Evolutionary conservation across 768 basidiomycete species (phyloP).

Genomic region (Tulasnella calospora): DNA sequence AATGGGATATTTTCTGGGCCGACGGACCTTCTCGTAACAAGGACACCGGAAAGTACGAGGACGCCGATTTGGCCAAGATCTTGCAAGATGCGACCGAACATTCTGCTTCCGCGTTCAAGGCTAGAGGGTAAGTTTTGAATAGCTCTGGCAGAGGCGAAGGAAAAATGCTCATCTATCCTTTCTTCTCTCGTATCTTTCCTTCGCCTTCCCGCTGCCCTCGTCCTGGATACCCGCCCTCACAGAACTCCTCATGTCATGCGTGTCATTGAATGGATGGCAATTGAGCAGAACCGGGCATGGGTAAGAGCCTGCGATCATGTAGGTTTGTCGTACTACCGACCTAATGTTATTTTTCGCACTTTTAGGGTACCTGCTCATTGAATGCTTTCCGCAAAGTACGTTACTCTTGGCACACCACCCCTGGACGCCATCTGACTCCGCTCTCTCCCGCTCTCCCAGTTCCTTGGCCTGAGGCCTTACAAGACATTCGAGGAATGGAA

Average conservation of each 20-base stretch:
- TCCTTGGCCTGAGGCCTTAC: constrained; percentile 28
- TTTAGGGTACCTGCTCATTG: constrained; percentile 44
- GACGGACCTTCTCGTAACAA: background rate
- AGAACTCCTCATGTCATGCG: constrained; percentile 27
- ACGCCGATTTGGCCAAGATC: constrained; percentile 25
- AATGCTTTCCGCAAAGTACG: constrained; percentile 12
- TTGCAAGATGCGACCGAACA: constrained; percentile 26
- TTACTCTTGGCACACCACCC: background rate
- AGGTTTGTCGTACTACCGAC: background rate
- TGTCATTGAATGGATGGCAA: constrained; percentile 28
- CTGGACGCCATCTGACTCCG: background rate
- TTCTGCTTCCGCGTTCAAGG: constrained; percentile 27
- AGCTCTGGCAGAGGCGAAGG: background rate
- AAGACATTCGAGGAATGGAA: constrained; percentile 29
- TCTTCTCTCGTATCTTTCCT: no score
- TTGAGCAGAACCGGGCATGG: constrained; percentile 27
- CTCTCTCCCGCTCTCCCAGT: background rate
- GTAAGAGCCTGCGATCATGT: background rate
- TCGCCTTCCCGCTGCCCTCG: no score
- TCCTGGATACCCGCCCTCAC: no score
- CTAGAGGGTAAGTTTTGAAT: constrained; percentile 18
- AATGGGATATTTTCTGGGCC: background rate
- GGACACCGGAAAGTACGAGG: constrained; percentile 16
- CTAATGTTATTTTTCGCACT: background rate
- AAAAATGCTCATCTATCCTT: background rate